Evolutionary conservation across 2,329 filamentous ascomycete species (phyloP), one percentile per base, ranked within the genome.

Genomic region (Penicillium sp.): DNA sequence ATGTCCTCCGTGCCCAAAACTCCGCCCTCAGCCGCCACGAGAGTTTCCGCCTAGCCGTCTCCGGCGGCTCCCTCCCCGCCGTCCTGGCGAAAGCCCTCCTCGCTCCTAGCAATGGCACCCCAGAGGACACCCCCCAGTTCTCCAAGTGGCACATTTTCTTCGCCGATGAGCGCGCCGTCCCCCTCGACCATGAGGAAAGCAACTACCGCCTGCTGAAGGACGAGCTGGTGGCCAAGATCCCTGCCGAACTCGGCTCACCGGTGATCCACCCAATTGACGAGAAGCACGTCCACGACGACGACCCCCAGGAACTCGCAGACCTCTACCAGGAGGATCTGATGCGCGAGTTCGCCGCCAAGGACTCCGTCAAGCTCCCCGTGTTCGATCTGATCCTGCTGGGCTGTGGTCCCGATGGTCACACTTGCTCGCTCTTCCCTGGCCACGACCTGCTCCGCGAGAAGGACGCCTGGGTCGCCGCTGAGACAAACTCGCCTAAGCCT

Each of bases 71-170:
- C 14, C 85, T 99, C 43, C 94, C 94, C 53, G 88, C 91, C 69
- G 90, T 88, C 13, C 87, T 99, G 40, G 91, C 92, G 43, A 85
- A 90, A 72, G 92, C 92, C 9, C 85, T 97, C 10, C 84, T 97
- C 24, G 70, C 84, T 18, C 64, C 77, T 68, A 62, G 76, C 76
- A 74, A 79, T 56, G 79, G 76, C 45, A 74, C 71, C 36, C 60
- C 66, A 10, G 77, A 87, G 53, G 89, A 92, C 69, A 81, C 78
- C 4, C 76, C 92, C 63, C 81, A 88, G 66, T 96, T 95, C 76
- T 80, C 82, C 71, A 91, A 90, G 74, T 99, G 94, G 94, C 90
- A 97, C 69, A 90, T 99, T 70, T 99, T 97, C 82, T 97, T 97
- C 75, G 93, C 93, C 70, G 94, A 99, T 72, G 94, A 99, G 81